A percentile compares a stretch with the other conserved stretches of the same genome.
Conservation (phyloP, 1,139 yeast genomes). For the Meyerozyma carpophila region DNA sequence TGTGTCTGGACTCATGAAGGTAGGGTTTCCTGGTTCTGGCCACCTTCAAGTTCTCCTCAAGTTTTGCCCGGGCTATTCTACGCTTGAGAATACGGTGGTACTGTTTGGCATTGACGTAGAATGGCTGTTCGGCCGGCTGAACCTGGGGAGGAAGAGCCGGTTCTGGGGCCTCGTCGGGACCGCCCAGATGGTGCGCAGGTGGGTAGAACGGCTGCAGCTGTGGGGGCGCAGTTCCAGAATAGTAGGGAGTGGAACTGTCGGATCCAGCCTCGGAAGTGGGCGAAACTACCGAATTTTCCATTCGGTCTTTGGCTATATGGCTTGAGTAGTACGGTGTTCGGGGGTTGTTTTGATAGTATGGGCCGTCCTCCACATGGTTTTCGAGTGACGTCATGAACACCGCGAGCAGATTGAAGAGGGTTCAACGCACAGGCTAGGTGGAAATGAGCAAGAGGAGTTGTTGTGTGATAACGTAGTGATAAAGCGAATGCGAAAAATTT, state of each 20-base stretch:
- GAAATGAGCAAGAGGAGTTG: not conserved
- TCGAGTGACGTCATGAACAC: conserved; percentile 29
- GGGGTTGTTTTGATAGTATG: conserved; percentile 28
- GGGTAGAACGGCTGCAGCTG: conserved; percentile 2
- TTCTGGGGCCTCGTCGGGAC: conserved; percentile 3
- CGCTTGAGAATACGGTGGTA: conserved; percentile 92
- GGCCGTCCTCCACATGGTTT: conserved; percentile 21
- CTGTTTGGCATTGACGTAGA: conserved; percentile 96
- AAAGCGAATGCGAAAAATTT: conserved; percentile 2
- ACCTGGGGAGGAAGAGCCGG: conserved; percentile 3
- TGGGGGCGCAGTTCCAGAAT: not conserved
- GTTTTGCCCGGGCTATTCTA: conserved; percentile 86
- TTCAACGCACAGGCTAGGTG: not conserved
- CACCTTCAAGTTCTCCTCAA: conserved; percentile 82
- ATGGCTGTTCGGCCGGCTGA: conserved; percentile 68
- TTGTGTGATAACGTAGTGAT: not conserved
- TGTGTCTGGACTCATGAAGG: conserved; percentile 93
- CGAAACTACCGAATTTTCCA: conserved; percentile 6
- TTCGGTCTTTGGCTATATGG: conserved; percentile 11
- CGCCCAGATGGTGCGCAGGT: not conserved
- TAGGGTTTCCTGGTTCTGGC: conserved; percentile 93
- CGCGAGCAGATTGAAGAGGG: not conserved
- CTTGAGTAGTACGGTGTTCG: conserved; percentile 21
- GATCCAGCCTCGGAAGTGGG: conserved; percentile 2
- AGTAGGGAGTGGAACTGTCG: not conserved